These are phyloP conservation scores for Yamadazyma dendronema DNA, from an alignment of 1,139 yeast species.

Conservation along the genomic window DNA sequence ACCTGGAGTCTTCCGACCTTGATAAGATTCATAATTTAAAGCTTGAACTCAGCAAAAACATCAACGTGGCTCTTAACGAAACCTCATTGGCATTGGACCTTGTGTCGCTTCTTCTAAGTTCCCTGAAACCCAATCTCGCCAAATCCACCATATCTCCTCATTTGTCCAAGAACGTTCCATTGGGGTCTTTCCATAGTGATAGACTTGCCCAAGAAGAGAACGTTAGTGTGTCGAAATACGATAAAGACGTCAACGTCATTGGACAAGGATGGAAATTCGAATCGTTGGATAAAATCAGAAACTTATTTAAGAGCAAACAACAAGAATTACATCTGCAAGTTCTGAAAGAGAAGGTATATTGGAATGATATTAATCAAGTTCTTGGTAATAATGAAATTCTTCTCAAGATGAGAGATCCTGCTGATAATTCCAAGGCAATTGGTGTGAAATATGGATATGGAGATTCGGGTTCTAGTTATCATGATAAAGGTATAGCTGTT, in stretches of 20 bases:
- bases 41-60: constrained; percentile 51
- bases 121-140: constrained; percentile 81
- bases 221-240: constrained; percentile 12
- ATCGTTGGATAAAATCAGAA: constrained; percentile 58
- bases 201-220: constrained; percentile 32
- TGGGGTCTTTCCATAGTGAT: constrained; percentile 79
- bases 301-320: constrained; percentile 52
- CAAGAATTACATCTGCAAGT: constrained; percentile 53
- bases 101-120: constrained; percentile 78
- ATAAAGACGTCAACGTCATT: constrained; percentile 36
- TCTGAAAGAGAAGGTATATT: constrained; percentile 64
- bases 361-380: constrained; percentile 60
- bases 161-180: constrained; percentile 70
- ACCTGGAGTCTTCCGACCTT: constrained; percentile 20
- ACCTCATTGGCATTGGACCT: constrained; percentile 86
- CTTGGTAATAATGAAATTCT: constrained; percentile 64
- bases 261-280: constrained; percentile 88
- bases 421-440: constrained; percentile 45
- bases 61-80: constrained; percentile 78
- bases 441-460: constrained; percentile 90
- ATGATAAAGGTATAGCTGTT: constrained; percentile 73
- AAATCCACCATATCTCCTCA: constrained; percentile 88
- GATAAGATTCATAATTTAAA: constrained; percentile 58
- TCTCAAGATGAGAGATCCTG: constrained; percentile 62
- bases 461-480: constrained; percentile 80